Evolutionary conservation across 352 stramenopile species (phyloP), one percentile per base, ranked within the genome.

Genomic region (Phytophthora aleatoria): DNA sequence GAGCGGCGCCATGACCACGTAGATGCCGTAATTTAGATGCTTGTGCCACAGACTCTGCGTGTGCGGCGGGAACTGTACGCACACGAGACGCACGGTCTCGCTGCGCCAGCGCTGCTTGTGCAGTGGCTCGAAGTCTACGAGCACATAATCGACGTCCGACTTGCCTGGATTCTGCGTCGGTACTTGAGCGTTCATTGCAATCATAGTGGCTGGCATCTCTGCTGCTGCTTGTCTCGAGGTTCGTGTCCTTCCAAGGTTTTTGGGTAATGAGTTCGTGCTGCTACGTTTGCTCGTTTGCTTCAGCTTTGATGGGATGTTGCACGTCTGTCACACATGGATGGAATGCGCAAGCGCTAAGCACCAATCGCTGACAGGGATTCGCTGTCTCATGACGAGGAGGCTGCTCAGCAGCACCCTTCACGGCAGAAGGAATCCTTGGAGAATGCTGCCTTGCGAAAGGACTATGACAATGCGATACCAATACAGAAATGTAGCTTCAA

Each of bases 21-120:
- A 84, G 41, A 85, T 66, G 47, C 71, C 73, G 60, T 76, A 83
- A 35, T 79, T 76, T 24, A 78, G 44, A 64, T 85, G 77, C 55
- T 74, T 69, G 41, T 85, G 77, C 71, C 77, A 83, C 35, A 79
- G 54, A 51, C 77, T 76, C 20, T 51, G 71, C 11, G 67, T 75
- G 45, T 76, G 61, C 20, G 72, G 58, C 2, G 77, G 74, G 52
- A 86, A 72, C 43, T 80, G 51, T 36, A 77, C 77, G 56, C 58
- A 67, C 48, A 83, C 68, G 35, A 84, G 57, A 0, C 75, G 73
- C 45, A 83, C 53, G 30, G 36, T 68, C 10, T 73, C 55, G 33
- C 56, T 79, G 35, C 67, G 63, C 74, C 76, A 86, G 20, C 71
- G 69, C 65, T 86, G 56, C 26, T 64, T 64, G 67, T 83, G 72